Evolutionary conservation across 345 rosid genomes (phyloP).

Genomic region (Boechera stricta): DNA sequence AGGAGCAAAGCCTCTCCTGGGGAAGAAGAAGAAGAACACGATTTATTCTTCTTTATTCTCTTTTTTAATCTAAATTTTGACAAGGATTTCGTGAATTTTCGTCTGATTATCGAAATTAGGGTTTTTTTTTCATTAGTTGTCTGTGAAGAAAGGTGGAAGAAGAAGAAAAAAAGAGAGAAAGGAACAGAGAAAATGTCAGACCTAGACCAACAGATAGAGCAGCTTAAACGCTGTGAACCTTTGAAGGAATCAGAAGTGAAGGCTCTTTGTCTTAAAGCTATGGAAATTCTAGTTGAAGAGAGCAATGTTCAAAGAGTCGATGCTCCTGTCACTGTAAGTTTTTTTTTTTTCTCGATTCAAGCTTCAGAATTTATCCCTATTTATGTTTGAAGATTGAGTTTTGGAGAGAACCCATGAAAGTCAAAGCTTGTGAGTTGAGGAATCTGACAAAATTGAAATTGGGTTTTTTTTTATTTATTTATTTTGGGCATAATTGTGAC

Average conservation of each 20-base stretch:
- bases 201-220: conserved; percentile 53
- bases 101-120: neutral
- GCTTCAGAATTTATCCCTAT: neutral
- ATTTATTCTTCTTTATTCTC: neutral
- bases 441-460: neutral
- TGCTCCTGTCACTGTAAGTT: conserved; percentile 80
- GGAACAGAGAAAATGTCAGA: conserved; percentile 63
- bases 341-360: neutral
- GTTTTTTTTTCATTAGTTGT: neutral
- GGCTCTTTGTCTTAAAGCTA: conserved; percentile 61
- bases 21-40: conserved; percentile 16
- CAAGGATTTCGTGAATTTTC: neutral
- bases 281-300: conserved; percentile 88
- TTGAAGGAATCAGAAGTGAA: conserved; percentile 7
- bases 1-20: conserved; percentile 34
- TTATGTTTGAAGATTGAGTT: conserved; percentile 22
- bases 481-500: neutral
- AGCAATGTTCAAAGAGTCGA: conserved; percentile 92
- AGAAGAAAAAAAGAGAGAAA: neutral
- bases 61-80: neutral
- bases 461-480: neutral
- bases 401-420: neutral
- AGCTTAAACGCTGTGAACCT: conserved; percentile 8
- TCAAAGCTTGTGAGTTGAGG: neutral
- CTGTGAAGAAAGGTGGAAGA: conserved; percentile 21